Conservation (phyloP, 2,329 filamentous ascomycete species). For the Furcasterigmium sp. region DNA sequence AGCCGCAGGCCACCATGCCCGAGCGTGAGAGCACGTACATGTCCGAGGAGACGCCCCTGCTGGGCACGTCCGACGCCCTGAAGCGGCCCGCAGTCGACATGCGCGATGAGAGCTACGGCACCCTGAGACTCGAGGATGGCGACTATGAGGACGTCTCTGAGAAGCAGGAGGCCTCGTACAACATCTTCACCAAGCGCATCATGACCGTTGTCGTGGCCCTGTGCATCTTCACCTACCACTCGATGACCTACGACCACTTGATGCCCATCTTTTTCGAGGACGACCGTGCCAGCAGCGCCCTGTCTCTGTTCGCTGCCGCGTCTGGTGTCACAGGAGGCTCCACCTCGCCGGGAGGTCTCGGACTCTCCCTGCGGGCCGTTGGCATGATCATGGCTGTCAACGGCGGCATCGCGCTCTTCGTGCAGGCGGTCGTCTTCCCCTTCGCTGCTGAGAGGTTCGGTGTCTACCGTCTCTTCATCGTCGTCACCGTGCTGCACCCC, state of each 20-base stretch:
- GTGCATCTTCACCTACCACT: conserved; percentile 89
- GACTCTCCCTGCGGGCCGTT: conserved; percentile 56
- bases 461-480: conserved; percentile 53
- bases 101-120: conserved; percentile 74
- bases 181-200: conserved; percentile 56
- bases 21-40: conserved; percentile 45
- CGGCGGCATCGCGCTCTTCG: conserved; percentile 52
- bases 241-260: conserved; percentile 90
- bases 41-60: conserved; percentile 66
- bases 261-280: conserved; percentile 93
- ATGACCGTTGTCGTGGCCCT: conserved; percentile 74
- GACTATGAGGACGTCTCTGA: conserved; percentile 38
- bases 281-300: conserved; percentile 38
- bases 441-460: conserved; percentile 52
- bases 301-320: conserved; percentile 23
- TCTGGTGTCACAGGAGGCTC: conserved; percentile 27
- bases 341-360: conserved; percentile 55
- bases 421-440: conserved; percentile 58
- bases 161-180: conserved; percentile 25
- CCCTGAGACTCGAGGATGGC: conserved; percentile 46
- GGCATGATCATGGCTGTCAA: conserved; percentile 57
- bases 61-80: conserved; percentile 69
- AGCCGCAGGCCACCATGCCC: conserved; percentile 25
- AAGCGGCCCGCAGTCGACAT: conserved; percentile 69
- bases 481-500: conserved; percentile 56